Evolutionary conservation across 306 rosid genomes (phyloP).

Genomic region (Pyrus bretschneideri): DNA sequence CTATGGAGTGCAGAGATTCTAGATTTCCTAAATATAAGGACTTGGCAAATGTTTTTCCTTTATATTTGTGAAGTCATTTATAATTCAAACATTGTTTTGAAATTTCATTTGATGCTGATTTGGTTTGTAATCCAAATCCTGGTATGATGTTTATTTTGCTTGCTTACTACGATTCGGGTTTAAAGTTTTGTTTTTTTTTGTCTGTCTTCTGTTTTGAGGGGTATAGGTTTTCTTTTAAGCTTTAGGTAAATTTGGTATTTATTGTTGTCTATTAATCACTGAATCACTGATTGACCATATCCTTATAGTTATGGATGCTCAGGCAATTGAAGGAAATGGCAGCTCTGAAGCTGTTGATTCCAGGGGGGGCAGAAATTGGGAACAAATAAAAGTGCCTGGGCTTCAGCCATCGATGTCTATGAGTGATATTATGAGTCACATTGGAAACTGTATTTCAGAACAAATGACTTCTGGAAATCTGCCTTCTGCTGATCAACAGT

Average conservation of each 20-base stretch:
- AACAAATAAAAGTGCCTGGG: constrained; percentile 63
- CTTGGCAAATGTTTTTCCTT: background rate
- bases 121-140: background rate
- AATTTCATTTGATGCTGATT: background rate
- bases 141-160: background rate
- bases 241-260: background rate
- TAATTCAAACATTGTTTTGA: background rate
- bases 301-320: constrained; percentile 36
- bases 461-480: constrained; percentile 52
- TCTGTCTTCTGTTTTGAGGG: background rate
- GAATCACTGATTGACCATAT: constrained; percentile 9
- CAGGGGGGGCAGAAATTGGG: constrained; percentile 41
- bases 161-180: background rate
- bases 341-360: constrained; percentile 53
- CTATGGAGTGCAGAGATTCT: background rate
- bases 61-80: background rate
- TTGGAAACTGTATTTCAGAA: constrained; percentile 65
- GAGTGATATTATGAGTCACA: constrained; percentile 66
- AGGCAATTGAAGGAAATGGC: constrained; percentile 52
- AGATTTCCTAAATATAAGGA: background rate
- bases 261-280: background rate
- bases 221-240: background rate
- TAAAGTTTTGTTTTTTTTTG: background rate
- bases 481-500: constrained; percentile 37
- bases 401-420: constrained; percentile 64